phyloP scores from a whole-genome alignment of 2,329 filamentous ascomycete species.

The Bipolaris gigantea region DNA sequence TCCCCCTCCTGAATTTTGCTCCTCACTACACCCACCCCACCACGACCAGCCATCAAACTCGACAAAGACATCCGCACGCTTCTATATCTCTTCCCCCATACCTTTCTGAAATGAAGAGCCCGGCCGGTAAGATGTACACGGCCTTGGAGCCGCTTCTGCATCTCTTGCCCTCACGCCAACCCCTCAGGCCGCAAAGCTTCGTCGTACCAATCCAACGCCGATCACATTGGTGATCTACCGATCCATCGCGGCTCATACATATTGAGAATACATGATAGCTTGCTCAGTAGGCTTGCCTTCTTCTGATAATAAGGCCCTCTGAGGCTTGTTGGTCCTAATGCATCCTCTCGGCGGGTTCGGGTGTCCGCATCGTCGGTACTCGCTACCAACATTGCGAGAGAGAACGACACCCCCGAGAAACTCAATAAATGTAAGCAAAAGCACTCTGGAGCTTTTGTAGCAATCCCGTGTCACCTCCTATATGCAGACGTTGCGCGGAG shows the following conservation, averaged over 20 bases:
- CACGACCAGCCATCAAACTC: not conserved
- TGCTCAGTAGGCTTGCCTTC: not conserved
- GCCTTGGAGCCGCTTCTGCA: not conserved
- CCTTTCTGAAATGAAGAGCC: not conserved
- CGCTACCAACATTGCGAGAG: not conserved
- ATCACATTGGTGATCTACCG: not conserved
- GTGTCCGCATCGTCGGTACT: not conserved
- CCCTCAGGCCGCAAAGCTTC: not conserved
- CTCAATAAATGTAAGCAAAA: not conserved
- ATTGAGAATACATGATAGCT: not conserved
- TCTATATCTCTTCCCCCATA: not conserved
- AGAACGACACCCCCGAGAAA: not conserved
- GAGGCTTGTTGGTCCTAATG: not conserved
- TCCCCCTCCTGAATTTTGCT: constrained; percentile 6
- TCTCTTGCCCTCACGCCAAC: not conserved
- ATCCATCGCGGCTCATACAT: not conserved
- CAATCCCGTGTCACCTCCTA: not conserved
- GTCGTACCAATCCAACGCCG: not conserved
- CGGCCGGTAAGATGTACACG: not conserved
- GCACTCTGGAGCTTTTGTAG: not conserved
- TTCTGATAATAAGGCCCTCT: not conserved
- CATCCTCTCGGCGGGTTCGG: not conserved
- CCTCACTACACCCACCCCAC: not conserved
- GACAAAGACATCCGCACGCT: not conserved
- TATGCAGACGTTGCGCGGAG: not conserved